phyloP scores from a whole-genome alignment of 2,329 filamentous ascomycete genomes.

The Aspergillus aculeatus region DNA sequence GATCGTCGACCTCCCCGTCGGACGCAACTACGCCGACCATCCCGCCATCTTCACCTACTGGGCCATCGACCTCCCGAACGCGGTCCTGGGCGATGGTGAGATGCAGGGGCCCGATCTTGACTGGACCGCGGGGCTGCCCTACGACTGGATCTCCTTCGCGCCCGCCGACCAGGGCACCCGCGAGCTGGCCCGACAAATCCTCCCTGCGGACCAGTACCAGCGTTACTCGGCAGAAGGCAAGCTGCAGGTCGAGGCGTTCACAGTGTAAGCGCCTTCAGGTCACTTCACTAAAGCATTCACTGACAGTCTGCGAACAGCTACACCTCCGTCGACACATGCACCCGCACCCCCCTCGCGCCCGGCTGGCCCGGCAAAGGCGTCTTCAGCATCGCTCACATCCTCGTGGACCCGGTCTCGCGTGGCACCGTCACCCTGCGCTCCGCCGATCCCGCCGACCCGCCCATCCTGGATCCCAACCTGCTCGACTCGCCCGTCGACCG shows the following conservation, averaged over 20 bases:
- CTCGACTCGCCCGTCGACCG: conserved; percentile 1
- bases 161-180: background rate
- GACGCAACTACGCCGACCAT: background rate
- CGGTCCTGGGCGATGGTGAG: background rate
- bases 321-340: background rate
- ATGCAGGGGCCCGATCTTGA: background rate
- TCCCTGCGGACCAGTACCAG: background rate
- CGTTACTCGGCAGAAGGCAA: background rate
- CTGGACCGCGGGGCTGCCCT: conserved; percentile 2
- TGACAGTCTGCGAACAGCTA: background rate
- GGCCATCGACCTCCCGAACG: background rate
- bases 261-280: background rate
- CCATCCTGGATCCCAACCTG: background rate
- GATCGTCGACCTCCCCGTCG: background rate
- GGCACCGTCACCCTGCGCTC: background rate
- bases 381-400: background rate
- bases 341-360: background rate
- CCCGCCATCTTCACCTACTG: conserved; percentile 5
- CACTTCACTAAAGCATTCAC: background rate
- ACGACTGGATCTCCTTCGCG: conserved; percentile 4
- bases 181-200: background rate
- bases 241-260: background rate
- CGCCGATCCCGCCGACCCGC: background rate
- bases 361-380: conserved; percentile 1
- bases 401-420: background rate